phyloP scores from a whole-genome alignment of 768 basidiomycete genomes.

The Galerina marginata region DNA sequence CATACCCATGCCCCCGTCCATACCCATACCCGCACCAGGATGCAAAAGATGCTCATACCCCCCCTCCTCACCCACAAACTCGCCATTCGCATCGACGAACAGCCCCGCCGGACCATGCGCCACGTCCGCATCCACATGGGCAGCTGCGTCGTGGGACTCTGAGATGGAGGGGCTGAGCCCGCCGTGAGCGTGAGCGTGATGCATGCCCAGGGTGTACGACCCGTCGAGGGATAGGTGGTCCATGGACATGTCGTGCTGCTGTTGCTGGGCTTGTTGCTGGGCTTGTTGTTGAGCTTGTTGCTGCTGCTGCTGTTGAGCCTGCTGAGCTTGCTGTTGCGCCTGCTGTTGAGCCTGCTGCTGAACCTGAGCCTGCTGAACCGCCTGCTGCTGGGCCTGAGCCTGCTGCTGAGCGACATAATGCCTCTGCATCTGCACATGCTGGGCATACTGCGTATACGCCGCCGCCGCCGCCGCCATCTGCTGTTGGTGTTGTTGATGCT shows the following conservation, averaged over 20 bases:
- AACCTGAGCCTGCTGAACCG: neutral
- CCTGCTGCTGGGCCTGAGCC: constrained; percentile 13
- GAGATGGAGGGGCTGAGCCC: too few relatives aligned
- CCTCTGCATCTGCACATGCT: constrained; percentile 21
- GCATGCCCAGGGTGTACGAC: too few relatives aligned
- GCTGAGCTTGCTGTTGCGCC: neutral
- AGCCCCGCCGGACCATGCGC: too few relatives aligned
- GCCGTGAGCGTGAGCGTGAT: too few relatives aligned
- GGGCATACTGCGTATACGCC: constrained; percentile 22
- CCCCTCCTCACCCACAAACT: too few relatives aligned
- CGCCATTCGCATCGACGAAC: too few relatives aligned
- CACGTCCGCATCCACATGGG: too few relatives aligned
- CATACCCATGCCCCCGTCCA: too few relatives aligned
- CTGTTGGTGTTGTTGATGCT: constrained; percentile 18
- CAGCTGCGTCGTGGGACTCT: too few relatives aligned
- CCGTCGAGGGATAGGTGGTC: too few relatives aligned
- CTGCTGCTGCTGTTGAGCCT: neutral
- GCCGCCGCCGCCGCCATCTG: constrained; percentile 8
- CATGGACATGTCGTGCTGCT: neutral
- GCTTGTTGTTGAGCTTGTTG: neutral
- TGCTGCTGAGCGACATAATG: constrained; percentile 21
- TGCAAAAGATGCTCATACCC: too few relatives aligned
- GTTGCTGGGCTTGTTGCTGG: neutral
- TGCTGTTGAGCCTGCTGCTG: constrained; percentile 8
- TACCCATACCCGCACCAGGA: too few relatives aligned